Evolutionary conservation across 306 rosid genomes (phyloP).

Genomic region (Quercus alba): DNA sequence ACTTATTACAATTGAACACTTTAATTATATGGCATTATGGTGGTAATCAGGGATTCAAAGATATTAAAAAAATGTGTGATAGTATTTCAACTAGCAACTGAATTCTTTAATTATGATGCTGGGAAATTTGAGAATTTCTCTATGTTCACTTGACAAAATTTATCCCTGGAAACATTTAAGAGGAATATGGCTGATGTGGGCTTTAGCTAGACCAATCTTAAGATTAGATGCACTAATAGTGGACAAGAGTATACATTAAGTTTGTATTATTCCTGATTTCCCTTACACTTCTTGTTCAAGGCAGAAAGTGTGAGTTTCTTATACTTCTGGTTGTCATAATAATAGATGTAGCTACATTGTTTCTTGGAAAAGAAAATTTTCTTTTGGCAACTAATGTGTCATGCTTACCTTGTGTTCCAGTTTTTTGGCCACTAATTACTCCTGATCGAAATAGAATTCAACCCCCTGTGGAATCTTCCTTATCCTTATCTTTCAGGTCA

Average conservation of each 20-base stretch:
- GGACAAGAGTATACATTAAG: neutral
- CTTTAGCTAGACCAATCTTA: neutral
- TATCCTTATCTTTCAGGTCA: conserved; percentile 75
- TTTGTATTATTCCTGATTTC: neutral
- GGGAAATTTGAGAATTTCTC: neutral
- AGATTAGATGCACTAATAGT: neutral
- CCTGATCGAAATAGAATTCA: conserved; percentile 62
- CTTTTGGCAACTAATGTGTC: conserved; percentile 16
- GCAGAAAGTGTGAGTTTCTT: too few relatives aligned
- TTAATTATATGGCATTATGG: too few relatives aligned
- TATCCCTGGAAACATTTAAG: neutral
- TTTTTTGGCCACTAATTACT: conserved; percentile 64
- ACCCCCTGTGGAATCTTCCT: conserved; percentile 66
- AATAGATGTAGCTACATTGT: neutral
- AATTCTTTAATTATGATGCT: neutral
- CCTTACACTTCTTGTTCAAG: too few relatives aligned
- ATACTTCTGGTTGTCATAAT: neutral
- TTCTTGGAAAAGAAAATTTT: neutral
- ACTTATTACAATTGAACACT: too few relatives aligned
- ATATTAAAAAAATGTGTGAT: too few relatives aligned
- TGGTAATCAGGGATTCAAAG: too few relatives aligned
- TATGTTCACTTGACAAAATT: neutral
- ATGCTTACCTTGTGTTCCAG: conserved; percentile 37
- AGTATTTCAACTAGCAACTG: too few relatives aligned
- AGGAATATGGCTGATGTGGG: neutral